Base-by-base conservation (phyloP, 345 rosid species). In the Trapa bicornis region DNA sequence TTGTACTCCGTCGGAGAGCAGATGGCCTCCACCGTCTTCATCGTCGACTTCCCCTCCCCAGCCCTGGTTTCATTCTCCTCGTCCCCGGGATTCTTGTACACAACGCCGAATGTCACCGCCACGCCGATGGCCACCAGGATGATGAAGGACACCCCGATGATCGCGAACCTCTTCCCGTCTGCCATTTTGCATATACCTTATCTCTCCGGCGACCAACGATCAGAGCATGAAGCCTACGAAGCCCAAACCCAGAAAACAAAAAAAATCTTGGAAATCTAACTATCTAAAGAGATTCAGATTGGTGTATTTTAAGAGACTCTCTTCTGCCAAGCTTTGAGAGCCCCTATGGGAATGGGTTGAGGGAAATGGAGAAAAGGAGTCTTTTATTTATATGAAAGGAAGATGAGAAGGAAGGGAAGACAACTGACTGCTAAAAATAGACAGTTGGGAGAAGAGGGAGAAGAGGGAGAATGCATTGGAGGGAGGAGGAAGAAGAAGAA, bases 1-100 rank as follows among this genome's bases (percentile, higher is more conserved):
- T 70, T 73, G 80, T 75, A 84, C 47, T 85, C 84, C 0, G 93
- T 83, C 1, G 93, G 86, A 43, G 82, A 76, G 71, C 98, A 92
- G 16, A 92, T 70, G 3, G 83, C 70, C 52, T 80, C 68, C 35
- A 89, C 83, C 47, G 97, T 89, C 67, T 86, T 86, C 75, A 71
- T 67, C 2, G 89, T 75, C 64, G 88, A 39, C 17, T 86, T 70
- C 1, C 81, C 22, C 47, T 35, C 64, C 33, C 22, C 38, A 36
- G n/a, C 29, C n/a, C 52, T 71, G n/a, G 11, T 13, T 57, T 43
- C 52, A n/a, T 47, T 1, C 3, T n/a, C 60, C 0, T 57, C 64
- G 0, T 37, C 72, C 9, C 32, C 38, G 2, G 66, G 16, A 14
- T 52, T 62, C 29, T 22, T 75, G 10, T 65, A 42, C 60, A 36